A percentile compares a stretch with the other conserved stretches of the same genome.
Conservation (phyloP, 2,329 filamentous ascomycete species). For the Zalaria obscura region DNA sequence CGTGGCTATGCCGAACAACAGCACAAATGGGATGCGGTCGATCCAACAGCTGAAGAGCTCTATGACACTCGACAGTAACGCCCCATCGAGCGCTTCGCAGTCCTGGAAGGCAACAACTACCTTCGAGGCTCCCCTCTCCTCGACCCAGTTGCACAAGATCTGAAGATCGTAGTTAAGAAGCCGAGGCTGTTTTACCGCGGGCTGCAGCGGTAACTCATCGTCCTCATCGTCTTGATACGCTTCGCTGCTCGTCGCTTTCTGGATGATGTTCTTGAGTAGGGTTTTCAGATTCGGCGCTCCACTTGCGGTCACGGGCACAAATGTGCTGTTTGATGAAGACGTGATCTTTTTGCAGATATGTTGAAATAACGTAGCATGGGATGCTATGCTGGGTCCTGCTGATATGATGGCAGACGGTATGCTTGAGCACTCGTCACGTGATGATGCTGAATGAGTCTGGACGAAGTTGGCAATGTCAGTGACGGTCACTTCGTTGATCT, state of each 20-base stretch:
- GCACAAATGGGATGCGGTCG: slow-evolving; percentile 60
- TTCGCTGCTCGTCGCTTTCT: slow-evolving; percentile 41
- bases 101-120: slow-evolving; percentile 66
- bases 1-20: slow-evolving; percentile 69
- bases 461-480: slow-evolving; percentile 22
- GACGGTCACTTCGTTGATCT: slow-evolving; percentile 25
- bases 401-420: slow-evolving; percentile 59
- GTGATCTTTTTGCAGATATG: slow-evolving; percentile 40
- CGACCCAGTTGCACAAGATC: slow-evolving; percentile 48
- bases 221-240: slow-evolving; percentile 37
- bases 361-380: slow-evolving; percentile 59
- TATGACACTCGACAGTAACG: slow-evolving; percentile 57
- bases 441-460: slow-evolving; percentile 2
- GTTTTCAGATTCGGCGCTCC: slow-evolving; percentile 64
- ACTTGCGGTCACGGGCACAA: slow-evolving; percentile 53
- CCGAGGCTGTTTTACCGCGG: slow-evolving; percentile 39
- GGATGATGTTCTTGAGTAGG: slow-evolving; percentile 58
- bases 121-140: slow-evolving; percentile 37
- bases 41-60: slow-evolving; percentile 56
- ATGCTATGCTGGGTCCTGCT: slow-evolving; percentile 65
- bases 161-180: slow-evolving; percentile 69
- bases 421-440: slow-evolving; percentile 25
- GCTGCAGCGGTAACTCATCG: slow-evolving; percentile 24
- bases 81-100: slow-evolving; percentile 66
- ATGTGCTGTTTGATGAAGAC: slow-evolving; percentile 26